Evolutionary conservation across 345 rosid genomes (phyloP), one percentile per base, ranked within the genome.

Genomic region (Hibiscus trionum): DNA sequence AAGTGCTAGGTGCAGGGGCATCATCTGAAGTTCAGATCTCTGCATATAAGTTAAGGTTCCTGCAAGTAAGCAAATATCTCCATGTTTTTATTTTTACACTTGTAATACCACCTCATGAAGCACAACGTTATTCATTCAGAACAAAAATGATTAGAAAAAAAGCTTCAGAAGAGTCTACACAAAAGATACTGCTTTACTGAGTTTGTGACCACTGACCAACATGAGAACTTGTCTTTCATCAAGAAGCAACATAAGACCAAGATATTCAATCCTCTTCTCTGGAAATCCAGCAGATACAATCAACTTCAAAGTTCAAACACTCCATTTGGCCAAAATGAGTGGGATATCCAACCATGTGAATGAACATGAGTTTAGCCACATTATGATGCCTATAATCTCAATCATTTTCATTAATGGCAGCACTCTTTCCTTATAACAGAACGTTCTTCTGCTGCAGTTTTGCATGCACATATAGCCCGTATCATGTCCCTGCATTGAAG

Each of bases 301-400:
- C 47, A 90, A 89, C 75, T 96, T 96, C 75, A 96, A 84, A 84
- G 96, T 96, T 96, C 75, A 96, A 83, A 83, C 97, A 90, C 82
- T 93, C 97, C 99, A 93, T 96, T 81, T 96, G 99, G 66, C 97
- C 97, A 80, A 93, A 96, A 83, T 93, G 99, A 24, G 99, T 96
- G 2, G 99, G 99, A 77, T 96, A 93, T 75, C 99, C 99, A 72
- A 96, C 95, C 98, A 96, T 96, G 83, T 93, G 97, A 76, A 96
- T 96, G 75, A 90, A 96, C 99, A 96, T 93, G 79, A 93, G 98
- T 79, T 96, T 93, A 24, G 98, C 99, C 69, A 95, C 86, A 83
- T 93, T 96, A 21, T 91, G 84, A 75, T 93, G 98, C 75, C 99
- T 84, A 78, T 89, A 90, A 44, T 93, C 96, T 11, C 83, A 91